Evolutionary conservation across 257 asterid genomes (phyloP), one percentile per base, ranked within the genome.

Genomic region (Plectranthus barbatus): DNA sequence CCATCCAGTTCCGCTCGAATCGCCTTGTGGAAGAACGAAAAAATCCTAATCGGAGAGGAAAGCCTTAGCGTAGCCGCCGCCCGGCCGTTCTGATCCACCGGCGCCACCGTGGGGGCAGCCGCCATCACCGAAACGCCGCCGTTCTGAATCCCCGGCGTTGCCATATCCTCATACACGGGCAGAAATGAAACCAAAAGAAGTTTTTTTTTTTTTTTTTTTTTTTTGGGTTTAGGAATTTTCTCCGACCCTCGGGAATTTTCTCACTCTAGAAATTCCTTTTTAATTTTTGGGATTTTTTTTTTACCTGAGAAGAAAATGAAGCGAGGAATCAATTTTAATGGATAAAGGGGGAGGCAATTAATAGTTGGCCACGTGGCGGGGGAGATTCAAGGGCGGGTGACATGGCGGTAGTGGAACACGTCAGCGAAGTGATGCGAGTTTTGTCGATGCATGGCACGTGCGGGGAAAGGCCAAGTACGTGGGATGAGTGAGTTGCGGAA

Each of bases 11-110:
- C 96, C 29, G 80, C 74, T 50, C 96, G 75, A 71, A 88, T 88
- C 36, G 96, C 96, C 79, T 88, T 88, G 19, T 88, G 96, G 59
- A 88, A 85, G 62, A 83, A 88, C 62, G 80, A 60, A 52, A 88
- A 88, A n/a, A 88, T 83, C 81, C 91, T 75, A 76, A 88, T 80
- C 58, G 96, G 96, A 46, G 96, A 85, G 31, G 88, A 74, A 13
- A 79, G 64, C 64, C 74, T 62, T 48, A 72, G 48, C 52, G 79
- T 61, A 11, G 70, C 70, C 40, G 75, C 77, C 40, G 79, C 57
- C 64, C 72, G 84, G 0, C 79, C 84, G 72, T 66, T 72, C 79
- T 72, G 81, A 70, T 79, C 79, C 63, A 69, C 74, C 61, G 76
- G 62, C 71, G 74, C 75, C 57, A 60, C 68, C 50, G 61, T 61